phyloP scores from a whole-genome alignment of 331 rosid species.

The Acacia pycnantha region DNA sequence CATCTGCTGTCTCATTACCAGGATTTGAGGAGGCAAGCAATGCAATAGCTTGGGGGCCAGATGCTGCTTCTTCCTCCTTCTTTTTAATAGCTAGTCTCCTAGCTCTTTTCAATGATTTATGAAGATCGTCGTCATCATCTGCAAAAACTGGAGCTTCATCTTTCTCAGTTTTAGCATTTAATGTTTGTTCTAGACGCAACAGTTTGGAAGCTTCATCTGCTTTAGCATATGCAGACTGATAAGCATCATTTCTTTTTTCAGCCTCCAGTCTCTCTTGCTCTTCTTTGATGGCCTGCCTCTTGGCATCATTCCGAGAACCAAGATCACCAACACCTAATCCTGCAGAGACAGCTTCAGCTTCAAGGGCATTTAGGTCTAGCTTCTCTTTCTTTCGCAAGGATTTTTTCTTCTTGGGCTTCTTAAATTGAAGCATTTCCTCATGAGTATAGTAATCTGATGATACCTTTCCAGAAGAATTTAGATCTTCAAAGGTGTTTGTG shows the following conservation, averaged over 20 bases:
- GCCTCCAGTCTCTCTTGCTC: constrained; percentile 79
- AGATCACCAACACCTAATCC: constrained; percentile 93
- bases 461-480: constrained; percentile 59
- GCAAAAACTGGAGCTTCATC: constrained; percentile 55
- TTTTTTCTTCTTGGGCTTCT: constrained; percentile 70
- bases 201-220: constrained; percentile 90
- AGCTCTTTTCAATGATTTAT: constrained; percentile 79
- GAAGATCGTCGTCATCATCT: constrained; percentile 85
- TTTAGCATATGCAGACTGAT: constrained; percentile 80
- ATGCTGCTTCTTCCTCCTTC: constrained; percentile 54
- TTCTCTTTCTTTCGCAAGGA: constrained; percentile 88
- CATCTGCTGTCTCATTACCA: constrained; percentile 47
- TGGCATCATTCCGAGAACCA: constrained; percentile 81
- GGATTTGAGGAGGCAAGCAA: constrained; percentile 81
- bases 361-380: constrained; percentile 88
- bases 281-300: constrained; percentile 62
- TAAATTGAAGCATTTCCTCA: constrained; percentile 83
- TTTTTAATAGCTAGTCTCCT: constrained; percentile 74
- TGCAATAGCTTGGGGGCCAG: constrained; percentile 81
- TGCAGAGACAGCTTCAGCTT: constrained; percentile 87
- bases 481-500: constrained; percentile 60
- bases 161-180: constrained; percentile 51
- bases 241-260: constrained; percentile 77
- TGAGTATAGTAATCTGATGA: constrained; percentile 80
- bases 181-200: constrained; percentile 61